Base-by-base conservation (phyloP, 495 filamentous ascomycete species). In the Xylaria curta region DNA sequence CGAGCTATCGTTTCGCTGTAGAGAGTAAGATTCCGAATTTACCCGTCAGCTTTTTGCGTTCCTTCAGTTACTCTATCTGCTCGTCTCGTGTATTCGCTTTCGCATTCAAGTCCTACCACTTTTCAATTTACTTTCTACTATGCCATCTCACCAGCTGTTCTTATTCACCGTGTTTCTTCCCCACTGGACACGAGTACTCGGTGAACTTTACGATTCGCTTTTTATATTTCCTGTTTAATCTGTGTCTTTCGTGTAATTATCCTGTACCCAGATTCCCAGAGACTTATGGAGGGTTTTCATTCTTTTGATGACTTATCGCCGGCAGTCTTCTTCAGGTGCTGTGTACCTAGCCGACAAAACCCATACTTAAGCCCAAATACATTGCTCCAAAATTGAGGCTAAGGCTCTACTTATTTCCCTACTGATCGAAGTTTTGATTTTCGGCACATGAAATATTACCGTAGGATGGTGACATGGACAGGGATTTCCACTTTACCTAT, bases 51-150 rank as follows among this genome's bases (percentile, higher is more conserved):
- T 19, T 26, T 38, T 19, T 40, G 47, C 46, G 46, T 19, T 54
- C 46, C 33, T 36, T 51, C 28, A 46, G 10, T 19, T 42, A 21
- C n/a, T 40, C 46, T 67, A 21, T 28, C 3, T 54, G 31, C 46
- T 53, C 46, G 54, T 67, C 26, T n/a, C 28, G 26, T 36, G 33
- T 40, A 17, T 66, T 66, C 64, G 54, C 46, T 42, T 53, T 8
- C n/a, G 64, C 17, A 54, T 4, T 31, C 5, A 17, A 42, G 7
- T 54, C 28, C 33, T 54, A 28, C 44, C 28, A 66, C 28, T 24
- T 36, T 19, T 56, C 46, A 17, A 40, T 19, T 3, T 8, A 15
- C 47, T 19, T 21, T 26, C 47, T 38, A 19, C 12, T 66, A 24
- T 66, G 24, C 49, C 31, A 42, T 13, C 26, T 54, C 31, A 31